A percentile compares a stretch with the other conserved stretches of the same genome.
Evolutionary conservation across 441 rosid species (phyloP).

Genomic region (Euphorbia schlechtendalii): DNA sequence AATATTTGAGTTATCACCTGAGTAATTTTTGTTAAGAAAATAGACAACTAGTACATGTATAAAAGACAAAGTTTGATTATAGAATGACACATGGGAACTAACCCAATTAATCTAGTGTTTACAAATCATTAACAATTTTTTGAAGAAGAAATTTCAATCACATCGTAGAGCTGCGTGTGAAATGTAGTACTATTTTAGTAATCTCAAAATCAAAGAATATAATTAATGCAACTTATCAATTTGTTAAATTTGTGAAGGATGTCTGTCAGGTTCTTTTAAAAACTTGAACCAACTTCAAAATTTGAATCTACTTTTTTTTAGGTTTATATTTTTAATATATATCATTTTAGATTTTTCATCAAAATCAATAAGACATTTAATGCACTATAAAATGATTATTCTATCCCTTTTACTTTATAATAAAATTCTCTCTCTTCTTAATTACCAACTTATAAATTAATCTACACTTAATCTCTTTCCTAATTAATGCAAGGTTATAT

Average conservation of each 20-base stretch:
- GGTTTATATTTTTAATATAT: too few species aligned
- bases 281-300: conserved; percentile 21
- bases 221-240: conserved; percentile 25
- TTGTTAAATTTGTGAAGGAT: conserved; percentile 44
- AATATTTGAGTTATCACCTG: too few species aligned
- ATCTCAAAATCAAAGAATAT: conserved; percentile 22
- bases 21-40: too few species aligned
- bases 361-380: too few species aligned
- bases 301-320: neutral
- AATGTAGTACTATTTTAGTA: conserved; percentile 9
- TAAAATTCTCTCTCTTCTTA: too few species aligned
- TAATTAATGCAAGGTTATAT: too few species aligned
- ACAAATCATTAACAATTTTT: conserved; percentile 15
- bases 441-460: too few species aligned
- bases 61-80: conserved; percentile 10
- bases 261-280: conserved; percentile 52
- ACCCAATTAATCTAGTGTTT: conserved; percentile 23
- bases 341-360: too few species aligned
- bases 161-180: conserved; percentile 17
- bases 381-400: too few species aligned
- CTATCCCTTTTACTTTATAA: too few species aligned
- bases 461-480: too few species aligned
- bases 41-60: neutral
- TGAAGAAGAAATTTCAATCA: conserved; percentile 2
- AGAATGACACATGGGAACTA: conserved; percentile 18